Base-by-base conservation (phyloP, 1,284 basidiomycete genomes). In the Lignosus rhinocerotis region DNA sequence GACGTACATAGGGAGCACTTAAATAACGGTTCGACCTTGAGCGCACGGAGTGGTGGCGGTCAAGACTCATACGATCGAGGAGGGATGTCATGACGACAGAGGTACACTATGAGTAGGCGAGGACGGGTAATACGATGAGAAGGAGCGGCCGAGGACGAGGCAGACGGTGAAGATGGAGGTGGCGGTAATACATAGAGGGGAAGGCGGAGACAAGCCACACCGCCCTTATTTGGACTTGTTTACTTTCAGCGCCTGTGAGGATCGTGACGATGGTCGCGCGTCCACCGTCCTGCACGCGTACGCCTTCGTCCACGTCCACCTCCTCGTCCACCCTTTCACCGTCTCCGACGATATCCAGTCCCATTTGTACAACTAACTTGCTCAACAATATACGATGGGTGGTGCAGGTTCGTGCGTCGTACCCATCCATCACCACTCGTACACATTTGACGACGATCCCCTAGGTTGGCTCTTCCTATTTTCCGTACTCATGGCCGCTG, bases 381-480 rank as follows among this genome's bases (percentile, higher is more conserved):
- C 39, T 31, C 11, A 38, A 31, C 44, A 51, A 53, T 44, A 55
- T 59, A 67, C 60, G 31, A 73, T 73, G 72, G 71, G 71, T 56
- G 72, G 70, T 51, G 64, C 72, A 68, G 72, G 72, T 72, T 39
- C 25, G 25, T 25, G 25, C 51, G 70, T 58, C 33, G 39, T 30
- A n/a, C 4, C 32, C 41, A 12, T 12, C 6, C 38, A 31, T 25
- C 41, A 2, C 12, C 10, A 16, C 11, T 6, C 43, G 16, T 14
- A 16, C 34, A 17, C 31, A 12, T 2, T 19, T 63, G 52, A 63
- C 58, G 53, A 44, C 7, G 7, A 10, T 17, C 10, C 33, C 33
- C 33, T 25, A 96, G 93, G 93, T 73, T 96, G 94, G 95, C 77
- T 97, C 65, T 97, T 96, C 77, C 84, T 97, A 68, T 94, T 96